Evolutionary conservation across 1,284 basidiomycete genomes (phyloP).

Genomic region (Fomitopsis pinicola): DNA sequence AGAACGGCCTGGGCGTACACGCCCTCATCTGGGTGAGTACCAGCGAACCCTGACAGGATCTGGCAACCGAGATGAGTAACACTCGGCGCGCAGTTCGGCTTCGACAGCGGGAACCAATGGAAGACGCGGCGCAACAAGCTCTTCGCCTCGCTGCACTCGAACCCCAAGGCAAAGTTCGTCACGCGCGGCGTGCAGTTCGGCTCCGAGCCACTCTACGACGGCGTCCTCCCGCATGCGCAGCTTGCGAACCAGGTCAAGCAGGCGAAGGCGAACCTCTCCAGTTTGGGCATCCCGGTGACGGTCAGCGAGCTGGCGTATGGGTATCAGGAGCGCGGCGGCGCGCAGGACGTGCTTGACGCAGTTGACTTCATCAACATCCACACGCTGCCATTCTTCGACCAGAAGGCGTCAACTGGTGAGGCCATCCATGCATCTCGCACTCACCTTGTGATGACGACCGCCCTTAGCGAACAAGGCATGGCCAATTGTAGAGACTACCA

Average conservation of each 20-base stretch:
- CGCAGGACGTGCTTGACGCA: slow-evolving; percentile 56
- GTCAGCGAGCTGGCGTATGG: slow-evolving; percentile 49
- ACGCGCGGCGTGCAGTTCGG: slow-evolving; percentile 68
- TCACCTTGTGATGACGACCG: not conserved
- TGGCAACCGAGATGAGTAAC: not conserved
- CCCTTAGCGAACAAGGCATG: slow-evolving; percentile 48
- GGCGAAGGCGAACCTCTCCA: slow-evolving; percentile 47
- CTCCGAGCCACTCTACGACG: slow-evolving; percentile 69
- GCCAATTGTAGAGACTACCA: slow-evolving; percentile 54
- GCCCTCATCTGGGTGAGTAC: slow-evolving; percentile 67
- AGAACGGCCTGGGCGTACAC: slow-evolving; percentile 64
- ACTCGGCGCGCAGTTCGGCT: slow-evolving; percentile 48
- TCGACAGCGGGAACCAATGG: slow-evolving; percentile 53
- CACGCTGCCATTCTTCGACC: slow-evolving; percentile 71
- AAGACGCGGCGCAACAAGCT: slow-evolving; percentile 52
- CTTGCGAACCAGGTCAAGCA: slow-evolving; percentile 54
- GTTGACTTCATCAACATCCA: slow-evolving; percentile 68
- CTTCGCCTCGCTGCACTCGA: slow-evolving; percentile 51
- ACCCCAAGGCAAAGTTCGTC: slow-evolving; percentile 63
- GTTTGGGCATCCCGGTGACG: slow-evolving; percentile 61
- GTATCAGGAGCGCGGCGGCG: slow-evolving; percentile 47
- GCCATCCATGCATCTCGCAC: not conserved
- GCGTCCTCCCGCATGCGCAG: slow-evolving; percentile 43
- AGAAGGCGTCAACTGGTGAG: slow-evolving; percentile 54
- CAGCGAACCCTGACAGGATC: not conserved